These are phyloP conservation scores for Cladosporium sp. DNA, from an alignment of 2,329 filamentous ascomycete species.

Conservation along the genomic window DNA sequence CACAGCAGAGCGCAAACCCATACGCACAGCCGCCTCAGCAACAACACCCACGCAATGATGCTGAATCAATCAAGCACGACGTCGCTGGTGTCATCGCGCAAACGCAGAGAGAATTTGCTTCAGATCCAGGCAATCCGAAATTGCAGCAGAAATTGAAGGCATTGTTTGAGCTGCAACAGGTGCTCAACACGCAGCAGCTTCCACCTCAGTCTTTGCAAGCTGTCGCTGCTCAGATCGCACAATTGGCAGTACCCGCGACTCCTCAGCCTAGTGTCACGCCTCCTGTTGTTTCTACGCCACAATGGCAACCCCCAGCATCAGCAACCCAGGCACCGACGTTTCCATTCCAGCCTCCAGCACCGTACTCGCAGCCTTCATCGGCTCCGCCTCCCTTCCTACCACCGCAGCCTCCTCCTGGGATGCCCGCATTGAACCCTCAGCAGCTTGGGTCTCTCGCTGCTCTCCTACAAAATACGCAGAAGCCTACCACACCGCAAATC, in stretches of 20 bases:
- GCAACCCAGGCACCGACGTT: conserved; percentile 17
- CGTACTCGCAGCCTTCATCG: conserved; percentile 25
- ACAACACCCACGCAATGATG: conserved; percentile 18
- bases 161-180: conserved; percentile 76
- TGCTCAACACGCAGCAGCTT: conserved; percentile 73
- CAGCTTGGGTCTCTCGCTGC: conserved; percentile 24
- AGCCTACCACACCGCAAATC: conserved; percentile 34
- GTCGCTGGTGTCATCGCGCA: conserved; percentile 72
- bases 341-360: conserved; percentile 28
- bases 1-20: conserved; percentile 18
- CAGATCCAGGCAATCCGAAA: conserved; percentile 70
- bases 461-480: conserved; percentile 31
- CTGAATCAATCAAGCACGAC: conserved; percentile 73
- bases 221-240: conserved; percentile 62
- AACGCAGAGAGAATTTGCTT: conserved; percentile 69
- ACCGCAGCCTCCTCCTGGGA: conserved; percentile 17
- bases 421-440: conserved; percentile 18
- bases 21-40: conserved; percentile 21
- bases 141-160: conserved; percentile 78
- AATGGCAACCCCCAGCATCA: conserved; percentile 26
- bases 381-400: conserved; percentile 20
- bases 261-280: conserved; percentile 9
- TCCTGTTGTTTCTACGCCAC: conserved; percentile 23
- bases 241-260: conserved; percentile 31
- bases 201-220: conserved; percentile 63